Base-by-base conservation (phyloP, 139 green algal genomes). In the Tetraselmis striata region DNA sequence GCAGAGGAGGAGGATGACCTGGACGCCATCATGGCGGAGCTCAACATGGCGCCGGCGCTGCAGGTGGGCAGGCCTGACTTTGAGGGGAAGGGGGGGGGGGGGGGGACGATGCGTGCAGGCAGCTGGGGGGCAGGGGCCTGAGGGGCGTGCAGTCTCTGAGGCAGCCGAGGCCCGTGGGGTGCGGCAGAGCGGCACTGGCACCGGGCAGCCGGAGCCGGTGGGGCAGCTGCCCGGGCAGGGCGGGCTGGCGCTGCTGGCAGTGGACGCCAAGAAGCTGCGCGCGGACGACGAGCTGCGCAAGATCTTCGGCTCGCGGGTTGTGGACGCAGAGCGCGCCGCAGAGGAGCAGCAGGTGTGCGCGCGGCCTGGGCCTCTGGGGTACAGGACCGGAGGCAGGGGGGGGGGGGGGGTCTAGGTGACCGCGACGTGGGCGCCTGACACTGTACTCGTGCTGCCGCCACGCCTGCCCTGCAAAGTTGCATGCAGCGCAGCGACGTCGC, bases 221-320 rank as follows among this genome's bases (percentile, higher is more conserved):
- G n/a, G n/a, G n/a, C n/a, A n/a, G n/a, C n/a, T n/a, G n/a, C n/a
- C n/a, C n/a, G n/a, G n/a, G n/a, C n/a, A n/a, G n/a, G n/a, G 26
- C 1, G 59, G 29, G 1, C 31, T 79, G 26, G 81, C 86, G 24
- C 82, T 96, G 80, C 85, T 97, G 32, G 89, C 76, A 2, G 90
- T 97, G 1, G 87, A 95, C 58, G 59, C 85, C 0, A 79, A 82
- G 78, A 77, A 81, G 27, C 87, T 97, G 1, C 83, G 84, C 25
- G 91, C 90, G 1, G 90, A 95, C 45, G 93, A 95, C 25, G 92
- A 97, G 90, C 89, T 98, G 80, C 85, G 88, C 0, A 84, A 92
- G 30, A 96, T 98, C 81, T 98, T 98, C 87, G 94, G 94, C 0
- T 87, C 91, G 0, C 85, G 87, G 22, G 86, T 94, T 1, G 81